These are phyloP conservation scores for Sclerotinia spermophila DNA, from an alignment of 2,329 filamentous ascomycete species.

Conservation along the genomic window DNA sequence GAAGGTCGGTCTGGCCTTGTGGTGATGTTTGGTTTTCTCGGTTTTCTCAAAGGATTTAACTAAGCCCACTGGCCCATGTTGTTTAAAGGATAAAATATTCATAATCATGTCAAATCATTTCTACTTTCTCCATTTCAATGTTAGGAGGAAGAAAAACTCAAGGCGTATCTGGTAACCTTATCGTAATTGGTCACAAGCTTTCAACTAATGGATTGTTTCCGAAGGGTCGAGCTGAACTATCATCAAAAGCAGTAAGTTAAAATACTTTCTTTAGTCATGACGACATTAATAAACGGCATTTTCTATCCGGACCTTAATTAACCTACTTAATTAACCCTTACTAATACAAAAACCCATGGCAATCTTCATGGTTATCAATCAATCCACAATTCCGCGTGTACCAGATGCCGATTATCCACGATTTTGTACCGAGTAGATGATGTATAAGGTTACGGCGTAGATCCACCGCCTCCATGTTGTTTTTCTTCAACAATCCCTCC, in stretches of 20 bases:
- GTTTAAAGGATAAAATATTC: not conserved
- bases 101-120: not conserved
- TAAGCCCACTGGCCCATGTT: no score
- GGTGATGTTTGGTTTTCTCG: no score
- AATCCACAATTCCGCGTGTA: not conserved
- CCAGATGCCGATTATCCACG: slow-evolving; percentile 9
- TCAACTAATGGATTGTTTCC: not conserved
- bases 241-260: not conserved
- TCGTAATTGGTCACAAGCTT: not conserved
- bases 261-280: no score
- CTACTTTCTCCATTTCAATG: not conserved
- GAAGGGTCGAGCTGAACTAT: not conserved
- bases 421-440: not conserved
- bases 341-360: not conserved
- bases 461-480: not conserved
- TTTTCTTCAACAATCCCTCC: not conserved
- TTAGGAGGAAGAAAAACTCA: not conserved
- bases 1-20: not conserved
- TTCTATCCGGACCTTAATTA: not conserved
- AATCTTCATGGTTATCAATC: not conserved
- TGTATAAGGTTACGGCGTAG: not conserved
- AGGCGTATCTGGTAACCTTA: no score
- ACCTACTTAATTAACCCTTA: not conserved
- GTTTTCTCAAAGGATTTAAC: not conserved
- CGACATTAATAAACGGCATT: not conserved